Base-by-base conservation (phyloP, 2,329 filamentous ascomycete species). In the Penicillium sp. region DNA sequence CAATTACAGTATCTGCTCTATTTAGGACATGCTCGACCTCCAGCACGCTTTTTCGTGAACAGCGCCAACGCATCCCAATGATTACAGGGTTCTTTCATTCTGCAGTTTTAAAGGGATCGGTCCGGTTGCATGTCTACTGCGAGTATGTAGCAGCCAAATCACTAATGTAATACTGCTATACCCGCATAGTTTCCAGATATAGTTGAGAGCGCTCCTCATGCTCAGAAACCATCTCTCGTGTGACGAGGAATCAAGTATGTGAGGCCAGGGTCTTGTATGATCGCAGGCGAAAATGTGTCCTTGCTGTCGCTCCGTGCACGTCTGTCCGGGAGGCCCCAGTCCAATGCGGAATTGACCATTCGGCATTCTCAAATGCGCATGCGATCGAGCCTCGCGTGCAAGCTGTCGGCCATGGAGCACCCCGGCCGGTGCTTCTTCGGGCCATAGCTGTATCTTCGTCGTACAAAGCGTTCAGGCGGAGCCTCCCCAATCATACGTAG, bases 31-130 rank as follows among this genome's bases (percentile, higher is more conserved):
- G 52, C 51, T 31, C 22, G 43, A 35, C 66, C 64, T 69, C 70
- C 71, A 74, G 69, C 70, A 74, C 68, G 72, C 70, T 69, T 64
- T 14, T 19, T 68, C 46, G 63, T 44, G 63, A 68, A 69, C 69
- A 72, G 64, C 31, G 31, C 31, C 31, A 31, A 10, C 70, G 63
- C 69, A 71, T 65, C 53, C 35, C 35, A 35, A 27, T 35, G 46
- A 14, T 49, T 35, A 9, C 31, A 35, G 46, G 31, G 46, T 7
- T 49, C 22, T 18, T 31, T 5, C 24, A 27, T 27, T 6, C 19
- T 43, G 24, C 13, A 16, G 41, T n/a, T 31, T 14, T 11, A 9
- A 44, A n/a, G 14, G 43, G 7, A 31, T 27, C 11, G 7, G 16
- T 31, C 24, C 24, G 3, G 16, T 27, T 44, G 2, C 41, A 43